Percentiles rank a stretch among this genome's conserved stretches.
phyloP scores from a whole-genome alignment of 352 stramenopile species.

The Phytophthora kernoviae region DNA sequence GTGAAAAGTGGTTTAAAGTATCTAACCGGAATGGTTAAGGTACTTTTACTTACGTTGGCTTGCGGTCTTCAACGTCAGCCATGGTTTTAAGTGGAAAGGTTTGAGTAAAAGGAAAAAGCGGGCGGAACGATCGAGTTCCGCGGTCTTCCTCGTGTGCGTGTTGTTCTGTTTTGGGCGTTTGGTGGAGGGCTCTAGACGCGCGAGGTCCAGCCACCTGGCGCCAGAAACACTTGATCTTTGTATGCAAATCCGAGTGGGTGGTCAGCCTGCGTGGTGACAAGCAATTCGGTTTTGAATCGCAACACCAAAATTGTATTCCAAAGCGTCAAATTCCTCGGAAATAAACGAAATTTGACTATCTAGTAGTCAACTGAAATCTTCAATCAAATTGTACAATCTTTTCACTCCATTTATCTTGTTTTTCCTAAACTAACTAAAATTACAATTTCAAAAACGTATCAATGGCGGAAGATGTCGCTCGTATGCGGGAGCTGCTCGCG shows the following conservation, averaged over 20 bases:
- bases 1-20: not conserved
- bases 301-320: not conserved
- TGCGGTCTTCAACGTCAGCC: constrained; percentile 83
- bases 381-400: not conserved
- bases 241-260: constrained; percentile 68
- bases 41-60: constrained; percentile 54
- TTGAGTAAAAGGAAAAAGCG: constrained; percentile 28
- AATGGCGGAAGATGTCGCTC: constrained; percentile 31
- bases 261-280: constrained; percentile 14
- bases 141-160: constrained; percentile 47
- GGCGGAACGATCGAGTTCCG: constrained; percentile 28
- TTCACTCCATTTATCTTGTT: not conserved
- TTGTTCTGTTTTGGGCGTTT: constrained; percentile 42
- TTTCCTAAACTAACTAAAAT: not conserved
- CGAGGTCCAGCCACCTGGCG: constrained; percentile 3
- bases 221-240: constrained; percentile 66
- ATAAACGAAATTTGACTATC: not conserved
- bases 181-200: constrained; percentile 19
- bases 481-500: constrained; percentile 59
- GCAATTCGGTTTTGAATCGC: constrained; percentile 1
- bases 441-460: no score
- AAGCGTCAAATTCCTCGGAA: constrained; percentile 5
- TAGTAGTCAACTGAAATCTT: not conserved
- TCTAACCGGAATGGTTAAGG: not conserved
- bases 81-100: constrained; percentile 46